Evolutionary conservation across 1,284 basidiomycete genomes (phyloP), one percentile per base, ranked within the genome.

Genomic region (Cryptococcus hybrid): DNA sequence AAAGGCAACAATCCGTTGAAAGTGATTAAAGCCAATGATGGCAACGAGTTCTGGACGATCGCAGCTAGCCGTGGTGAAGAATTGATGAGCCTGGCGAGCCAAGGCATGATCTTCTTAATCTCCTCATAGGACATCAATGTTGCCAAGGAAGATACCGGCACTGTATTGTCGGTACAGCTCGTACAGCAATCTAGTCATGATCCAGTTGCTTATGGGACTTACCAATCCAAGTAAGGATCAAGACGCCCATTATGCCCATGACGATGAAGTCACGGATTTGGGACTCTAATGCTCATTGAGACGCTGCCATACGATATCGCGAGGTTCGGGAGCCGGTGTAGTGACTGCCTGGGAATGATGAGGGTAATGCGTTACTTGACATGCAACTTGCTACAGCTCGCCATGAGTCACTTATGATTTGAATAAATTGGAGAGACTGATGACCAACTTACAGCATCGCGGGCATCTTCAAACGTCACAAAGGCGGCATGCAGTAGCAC

Each of bases 401-500:
- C 7, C n/a, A 49, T 52, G 36, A 52, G 36, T 39, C 36, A 34
- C 18, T 34, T 8, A 39, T 36, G 43, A 50, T 24, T 24, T n/a
- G 8, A 11, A 43, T 11, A 44, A 55, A 36, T 34, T 2, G 42
- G 5, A 42, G 18, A 13, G 42, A 24, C 24, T 3, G 35, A 24
- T 39, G 45, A 39, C n/a, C 0, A 24, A 82, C 88, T 69, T 72
- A 90, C 89, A 11, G 93, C 91, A 67, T 88, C 88, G 2, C 90
- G 89, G 83, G 94, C 92, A 70, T 90, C 89, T 75, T 95, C 90
- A 67, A 99, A 97, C 0, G 95, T 98, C 13, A 98, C 90, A 71
- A 97, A 99, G 0, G 92, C 95, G 7, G 86, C 84, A 57, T 88
- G 85, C 0, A n/a, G 89, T 89, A 1, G 90, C 82, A 62, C 84